Base-by-base conservation (phyloP, 805 yeast species). In the Teunomyces tritomae region DNA sequence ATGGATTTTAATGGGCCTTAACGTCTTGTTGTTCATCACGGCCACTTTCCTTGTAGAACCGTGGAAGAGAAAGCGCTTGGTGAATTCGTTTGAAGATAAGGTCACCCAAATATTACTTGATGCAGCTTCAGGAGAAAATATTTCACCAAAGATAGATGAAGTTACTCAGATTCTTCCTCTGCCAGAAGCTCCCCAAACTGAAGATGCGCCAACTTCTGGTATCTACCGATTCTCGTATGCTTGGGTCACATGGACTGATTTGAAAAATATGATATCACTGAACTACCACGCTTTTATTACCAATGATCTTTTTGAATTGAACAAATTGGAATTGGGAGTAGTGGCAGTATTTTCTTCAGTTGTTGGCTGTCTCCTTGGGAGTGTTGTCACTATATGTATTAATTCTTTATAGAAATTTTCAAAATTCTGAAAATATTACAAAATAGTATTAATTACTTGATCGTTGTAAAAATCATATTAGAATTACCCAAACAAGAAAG, bases 11-110 rank as follows among this genome's bases (percentile, higher is more conserved):
- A 89, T 91, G 96, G 94, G 89, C 1, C 78, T 89, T 53, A 94
- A 94, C 68, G 77, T 92, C 24, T 44, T 87, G 7, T 65, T 95
- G 26, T 90, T 94, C 54, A 59, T 90, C 3, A 72, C 87, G 5
- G 94, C 95, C 13, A 96, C 96, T 54, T 71, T 94, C 56, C 74
- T 90, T 0, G 80, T 94, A 43, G 99, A 94, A 69, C 99, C 99
- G 0, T 89, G 96, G 92, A 94, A 90, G 61, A 73, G 99, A 53
- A 73, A 82, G 49, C 73, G 91, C 48, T 70, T 94, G 50, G 95
- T 92, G 16, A 82, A 82, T 8, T 80, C 90, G 1, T 94, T 94
- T 68, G 97, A 92, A 57, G 82, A 77, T 20, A 87, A 85, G 59
- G 95, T 91, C 9, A 81, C 76, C 53, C 74, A 70, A 28, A 62